phyloP scores from a whole-genome alignment of 768 basidiomycete species.

The Macrolepiota albuminosa region DNA sequence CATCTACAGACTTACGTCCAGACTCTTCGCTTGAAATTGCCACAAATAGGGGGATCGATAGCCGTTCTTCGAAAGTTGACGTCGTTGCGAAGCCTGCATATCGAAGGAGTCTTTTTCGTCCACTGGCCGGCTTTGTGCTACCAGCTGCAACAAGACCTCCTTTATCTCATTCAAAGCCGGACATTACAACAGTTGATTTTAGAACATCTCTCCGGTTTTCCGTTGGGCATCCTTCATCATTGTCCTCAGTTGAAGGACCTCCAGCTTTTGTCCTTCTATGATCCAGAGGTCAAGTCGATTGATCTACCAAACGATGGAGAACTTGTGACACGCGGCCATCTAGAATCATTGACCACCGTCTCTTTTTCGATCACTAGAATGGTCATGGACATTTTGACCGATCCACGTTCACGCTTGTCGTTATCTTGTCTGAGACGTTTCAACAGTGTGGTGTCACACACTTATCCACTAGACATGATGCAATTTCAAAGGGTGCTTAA shows the following conservation, averaged over 20 bases:
- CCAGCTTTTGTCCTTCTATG: background rate
- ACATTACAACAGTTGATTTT: background rate
- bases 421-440: conserved; percentile 3
- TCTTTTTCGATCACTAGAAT: background rate
- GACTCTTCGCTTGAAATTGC: background rate
- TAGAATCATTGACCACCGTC: background rate
- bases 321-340: background rate
- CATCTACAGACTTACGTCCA: background rate
- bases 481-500: background rate
- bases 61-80: background rate
- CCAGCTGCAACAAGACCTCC: background rate
- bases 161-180: background rate
- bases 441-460: background rate
- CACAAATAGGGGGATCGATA: no score
- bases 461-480: background rate
- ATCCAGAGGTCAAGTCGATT: background rate
- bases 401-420: background rate
- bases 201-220: background rate
- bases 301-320: background rate
- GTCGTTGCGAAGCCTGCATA: background rate
- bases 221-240: background rate
- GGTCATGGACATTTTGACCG: background rate
- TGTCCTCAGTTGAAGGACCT: conserved; percentile 6
- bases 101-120: background rate
- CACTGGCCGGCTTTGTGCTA: background rate